Evolutionary conservation across 352 stramenopile species (phyloP).

Genomic region (Thalassiosira hispida): DNA sequence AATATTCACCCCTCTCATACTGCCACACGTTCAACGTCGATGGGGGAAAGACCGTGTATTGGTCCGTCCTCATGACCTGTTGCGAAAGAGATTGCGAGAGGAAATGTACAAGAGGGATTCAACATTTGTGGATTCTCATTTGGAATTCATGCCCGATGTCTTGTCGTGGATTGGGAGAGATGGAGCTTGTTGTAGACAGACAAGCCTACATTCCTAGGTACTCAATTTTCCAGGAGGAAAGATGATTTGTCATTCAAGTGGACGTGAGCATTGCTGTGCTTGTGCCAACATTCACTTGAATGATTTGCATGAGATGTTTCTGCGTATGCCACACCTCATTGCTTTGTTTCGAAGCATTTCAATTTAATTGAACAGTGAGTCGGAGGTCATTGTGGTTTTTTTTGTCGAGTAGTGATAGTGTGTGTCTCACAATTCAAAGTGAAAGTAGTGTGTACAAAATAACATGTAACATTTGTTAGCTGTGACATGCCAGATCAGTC

Average conservation of each 20-base stretch:
- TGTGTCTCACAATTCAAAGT: no score
- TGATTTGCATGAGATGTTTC: conserved; percentile 30
- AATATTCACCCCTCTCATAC: conserved; percentile 19
- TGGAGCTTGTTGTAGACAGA: conserved; percentile 12
- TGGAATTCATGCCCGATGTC: conserved; percentile 26
- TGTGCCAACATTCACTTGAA: conserved; percentile 26
- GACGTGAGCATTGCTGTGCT: conserved; percentile 7
- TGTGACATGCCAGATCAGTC: no score
- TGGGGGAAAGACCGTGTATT: conserved; percentile 32
- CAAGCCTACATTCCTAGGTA: conserved; percentile 19
- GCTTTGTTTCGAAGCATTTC: conserved; percentile 13
- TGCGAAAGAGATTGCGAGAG: conserved; percentile 14
- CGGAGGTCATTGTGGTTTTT: no score
- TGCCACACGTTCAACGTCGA: conserved; percentile 14
- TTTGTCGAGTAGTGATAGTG: no score
- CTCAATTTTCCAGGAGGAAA: background rate
- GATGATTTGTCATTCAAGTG: conserved; percentile 17
- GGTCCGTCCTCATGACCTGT: conserved; percentile 22
- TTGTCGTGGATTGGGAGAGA: conserved; percentile 27
- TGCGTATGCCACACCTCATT: conserved; percentile 24
- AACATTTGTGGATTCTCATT: conserved; percentile 14
- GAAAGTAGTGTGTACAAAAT: no score
- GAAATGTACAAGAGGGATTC: conserved; percentile 23
- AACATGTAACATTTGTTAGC: no score
- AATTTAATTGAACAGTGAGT: no score